Base-by-base conservation (phyloP, 306 rosid genomes). In the Vigna trinervia region DNA sequence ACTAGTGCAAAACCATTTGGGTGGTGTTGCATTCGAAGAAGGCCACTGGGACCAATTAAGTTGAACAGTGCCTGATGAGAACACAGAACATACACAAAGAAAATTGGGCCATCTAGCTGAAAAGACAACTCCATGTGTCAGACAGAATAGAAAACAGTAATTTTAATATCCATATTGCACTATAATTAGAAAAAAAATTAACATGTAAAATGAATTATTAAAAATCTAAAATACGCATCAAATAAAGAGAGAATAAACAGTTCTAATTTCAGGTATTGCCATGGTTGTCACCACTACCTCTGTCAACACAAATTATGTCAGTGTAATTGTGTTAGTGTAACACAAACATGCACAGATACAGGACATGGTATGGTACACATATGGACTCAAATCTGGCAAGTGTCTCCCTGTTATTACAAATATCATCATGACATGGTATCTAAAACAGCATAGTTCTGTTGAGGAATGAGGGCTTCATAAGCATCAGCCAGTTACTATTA, bases 31-130 rank as follows among this genome's bases (percentile, higher is more conserved):
- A 85, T 83, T 90, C 83, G 88, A 91, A 88, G 93, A 88, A 83
- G 96, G 97, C 96, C 96, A 89, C 76, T 89, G 98, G 45, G 98
- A 90, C 98, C 98, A 95, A 78, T 92, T 95, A 81, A 95, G 95
- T 81, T 95, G 98, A 80, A 95, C 90, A 71, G 92, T 90, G 79
- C 98, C 98, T 1, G 98, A 95, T 32, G 96, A 90, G 89, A 90
- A 89, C 73, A 95, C 96, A 15, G 98, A 90, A 86, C 98, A 95
- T 68, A 87, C 87, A 12, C 98, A 95, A 0, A 87, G 95, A 83
- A 95, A 95, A 81, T 88, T 92, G 83, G 97, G 98, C 98, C 98
- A 95, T 88, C 93, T 86, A 82, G 92, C 98, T 95, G 96, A 84
- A 92, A 71, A 84, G 84, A 76, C 71, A 83, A 65, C 67, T 64